phyloP scores from a whole-genome alignment of 2,329 filamentous ascomycete genomes.

The Pseudogymnoascus sp. region DNA sequence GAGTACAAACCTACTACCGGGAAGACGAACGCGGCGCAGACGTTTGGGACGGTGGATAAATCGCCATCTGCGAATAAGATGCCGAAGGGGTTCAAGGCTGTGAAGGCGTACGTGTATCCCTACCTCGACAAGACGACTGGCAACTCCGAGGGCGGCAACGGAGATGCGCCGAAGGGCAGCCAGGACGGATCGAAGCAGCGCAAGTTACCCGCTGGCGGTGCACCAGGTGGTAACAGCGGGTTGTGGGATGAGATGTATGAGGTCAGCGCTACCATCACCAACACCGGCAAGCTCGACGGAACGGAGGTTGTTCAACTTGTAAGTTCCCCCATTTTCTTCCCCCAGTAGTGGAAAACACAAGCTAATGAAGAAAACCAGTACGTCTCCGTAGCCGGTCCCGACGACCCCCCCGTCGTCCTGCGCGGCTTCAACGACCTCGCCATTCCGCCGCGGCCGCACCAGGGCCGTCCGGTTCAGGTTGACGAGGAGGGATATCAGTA shows the following conservation, averaged over 20 bases:
- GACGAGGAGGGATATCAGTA: constrained; percentile 75
- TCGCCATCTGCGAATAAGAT: constrained; percentile 61
- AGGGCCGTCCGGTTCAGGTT: constrained; percentile 61
- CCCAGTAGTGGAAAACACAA: constrained; percentile 40
- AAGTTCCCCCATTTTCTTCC: constrained; percentile 34
- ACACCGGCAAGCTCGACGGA: constrained; percentile 47
- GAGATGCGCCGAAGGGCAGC: constrained; percentile 36
- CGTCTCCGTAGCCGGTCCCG: constrained; percentile 69
- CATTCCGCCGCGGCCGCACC: constrained; percentile 62
- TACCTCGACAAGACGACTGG: constrained; percentile 41
- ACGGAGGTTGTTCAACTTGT: constrained; percentile 54
- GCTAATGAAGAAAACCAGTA: constrained; percentile 51
- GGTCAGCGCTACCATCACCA: constrained; percentile 47
- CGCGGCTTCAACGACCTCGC: constrained; percentile 75
- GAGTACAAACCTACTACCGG: constrained; percentile 48
- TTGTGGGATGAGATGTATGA: constrained; percentile 50
- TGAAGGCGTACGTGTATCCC: constrained; percentile 47
- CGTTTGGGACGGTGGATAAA: constrained; percentile 56
- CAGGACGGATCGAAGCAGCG: constrained; percentile 41
- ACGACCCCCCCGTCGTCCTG: constrained; percentile 61
- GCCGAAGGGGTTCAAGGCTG: constrained; percentile 45
- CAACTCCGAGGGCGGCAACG: constrained; percentile 19
- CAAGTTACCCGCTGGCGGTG: constrained; percentile 40
- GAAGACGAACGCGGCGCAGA: constrained; percentile 55
- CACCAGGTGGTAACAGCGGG: constrained; percentile 46